Percentiles rank a stretch among this genome's conserved stretches.
These are phyloP conservation scores for Xylaria sp. DNA, from an alignment of 2,329 filamentous ascomycete species.

Conservation along the genomic window DNA sequence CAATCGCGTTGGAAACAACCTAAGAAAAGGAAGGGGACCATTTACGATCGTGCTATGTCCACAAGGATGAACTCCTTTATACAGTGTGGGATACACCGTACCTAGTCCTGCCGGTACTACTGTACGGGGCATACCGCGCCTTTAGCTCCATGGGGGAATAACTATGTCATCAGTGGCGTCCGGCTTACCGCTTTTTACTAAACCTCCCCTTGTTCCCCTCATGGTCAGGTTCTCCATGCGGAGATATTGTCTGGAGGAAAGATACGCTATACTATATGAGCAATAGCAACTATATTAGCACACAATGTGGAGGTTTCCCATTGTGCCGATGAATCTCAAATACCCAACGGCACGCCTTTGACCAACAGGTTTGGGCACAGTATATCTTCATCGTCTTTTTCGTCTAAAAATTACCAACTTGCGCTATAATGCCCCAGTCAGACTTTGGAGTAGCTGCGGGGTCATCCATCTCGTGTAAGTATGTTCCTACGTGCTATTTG, in stretches of 20 bases:
- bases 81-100: not conserved
- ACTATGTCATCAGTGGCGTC: constrained; percentile 17
- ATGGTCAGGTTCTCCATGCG: constrained; percentile 20
- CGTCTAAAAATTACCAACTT: not conserved
- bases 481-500: too few relatives aligned
- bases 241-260: constrained; percentile 4
- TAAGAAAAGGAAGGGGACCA: too few relatives aligned
- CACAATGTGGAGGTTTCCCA: constrained; percentile 2
- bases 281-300: not conserved
- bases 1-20: not conserved
- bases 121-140: too few relatives aligned
- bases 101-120: not conserved
- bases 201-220: constrained; percentile 21
- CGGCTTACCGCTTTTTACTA: not conserved
- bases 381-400: not conserved
- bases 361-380: not conserved
- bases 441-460: constrained; percentile 1
- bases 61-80: not conserved
- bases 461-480: too few relatives aligned
- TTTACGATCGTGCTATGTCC: not conserved
- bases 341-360: not conserved
- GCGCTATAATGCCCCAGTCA: not conserved
- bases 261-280: constrained; percentile 6
- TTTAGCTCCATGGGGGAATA: not conserved
- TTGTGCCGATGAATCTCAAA: constrained; percentile 9